Evolutionary conservation across 768 basidiomycete species (phyloP).

Genomic region (Lactarius psammicola): DNA sequence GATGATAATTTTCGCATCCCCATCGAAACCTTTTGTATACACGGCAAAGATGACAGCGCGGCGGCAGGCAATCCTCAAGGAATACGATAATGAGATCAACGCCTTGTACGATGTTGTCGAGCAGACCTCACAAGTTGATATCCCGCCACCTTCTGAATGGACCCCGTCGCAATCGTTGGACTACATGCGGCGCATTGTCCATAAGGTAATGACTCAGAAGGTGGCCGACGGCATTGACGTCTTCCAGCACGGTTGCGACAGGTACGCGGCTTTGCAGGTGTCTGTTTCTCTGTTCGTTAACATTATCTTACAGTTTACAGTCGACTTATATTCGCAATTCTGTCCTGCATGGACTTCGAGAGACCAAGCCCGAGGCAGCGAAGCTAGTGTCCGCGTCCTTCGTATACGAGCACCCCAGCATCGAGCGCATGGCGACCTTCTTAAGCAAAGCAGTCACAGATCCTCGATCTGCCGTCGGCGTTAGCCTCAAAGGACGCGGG

Average conservation of each 20-base stretch:
- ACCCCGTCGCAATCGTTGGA: constrained; percentile 28
- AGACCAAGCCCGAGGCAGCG: constrained; percentile 22
- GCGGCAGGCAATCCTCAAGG: constrained; percentile 38
- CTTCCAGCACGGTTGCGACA: constrained; percentile 44
- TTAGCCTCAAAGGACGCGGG: constrained; percentile 12
- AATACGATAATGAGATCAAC: constrained; percentile 45
- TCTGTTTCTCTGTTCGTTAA: neutral
- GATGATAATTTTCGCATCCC: constrained; percentile 45
- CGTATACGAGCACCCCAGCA: constrained; percentile 32
- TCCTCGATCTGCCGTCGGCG: constrained; percentile 7
- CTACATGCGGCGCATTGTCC: constrained; percentile 39
- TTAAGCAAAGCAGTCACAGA: constrained; percentile 16
- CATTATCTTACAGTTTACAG: constrained; percentile 27
- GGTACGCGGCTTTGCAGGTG: constrained; percentile 30
- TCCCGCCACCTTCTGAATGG: constrained; percentile 34
- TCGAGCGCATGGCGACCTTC: constrained; percentile 26
- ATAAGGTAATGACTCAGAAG: constrained; percentile 34
- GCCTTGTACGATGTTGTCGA: constrained; percentile 38
- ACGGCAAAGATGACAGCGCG: constrained; percentile 44
- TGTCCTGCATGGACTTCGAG: constrained; percentile 31
- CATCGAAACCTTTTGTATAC: constrained; percentile 43
- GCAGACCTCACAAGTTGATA: constrained; percentile 35
- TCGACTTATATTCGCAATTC: constrained; percentile 34
- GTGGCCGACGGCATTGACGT: constrained; percentile 40
- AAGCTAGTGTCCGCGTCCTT: constrained; percentile 28